Evolutionary conservation across 73 alveolate species (phyloP), one percentile per base, ranked within the genome.

Genomic region (Blepharisma stoltei): DNA sequence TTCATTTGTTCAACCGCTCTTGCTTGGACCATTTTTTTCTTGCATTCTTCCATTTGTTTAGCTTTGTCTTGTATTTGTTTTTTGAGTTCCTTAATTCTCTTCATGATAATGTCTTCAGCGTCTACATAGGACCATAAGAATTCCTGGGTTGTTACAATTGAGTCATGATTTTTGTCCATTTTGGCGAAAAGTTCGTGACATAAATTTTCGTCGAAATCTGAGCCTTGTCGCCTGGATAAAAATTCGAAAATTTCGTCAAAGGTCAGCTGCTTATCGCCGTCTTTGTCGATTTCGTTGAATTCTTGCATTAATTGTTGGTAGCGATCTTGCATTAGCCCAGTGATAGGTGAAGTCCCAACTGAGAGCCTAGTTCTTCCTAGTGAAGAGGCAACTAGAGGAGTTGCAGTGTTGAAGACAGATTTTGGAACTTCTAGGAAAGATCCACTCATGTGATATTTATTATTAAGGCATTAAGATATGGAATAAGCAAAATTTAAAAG

Each of bases 41-140:
- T 60, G 38, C 55, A 78, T 52, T 83, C 87, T 41, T 77, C 90
- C 21, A 83, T 66, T 49, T 77, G 27, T 25, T 71, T 41, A 5
- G 68, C 37, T 14, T 82, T 78, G 45, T 83, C 90, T 9, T 73
- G 75, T 5, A 78, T 37, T 5, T 69, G 48, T 67, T 78, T 68
- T 11, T 77, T 78, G 48, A 78, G 48, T 21, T 83, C 90, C 54
- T 78, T 83, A 45, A 83, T 44, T 5, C 90, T 54, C 6, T 77
- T 78, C 47, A 55, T 53, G 6, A 83, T 20, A 5, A 54, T 78
- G 14, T 77, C 73, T 68, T 83, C 90, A 5, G 81, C 82, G 7
- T 83, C 90, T 20, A 83, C 83, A 53, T 83, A 83, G 65, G 86
- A 77, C 60, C 55, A 55, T 7, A 83, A 55, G 60, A 83, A 83